Base-by-base conservation (phyloP, 2,329 filamentous ascomycete species). In the Alternaria tenuissima region DNA sequence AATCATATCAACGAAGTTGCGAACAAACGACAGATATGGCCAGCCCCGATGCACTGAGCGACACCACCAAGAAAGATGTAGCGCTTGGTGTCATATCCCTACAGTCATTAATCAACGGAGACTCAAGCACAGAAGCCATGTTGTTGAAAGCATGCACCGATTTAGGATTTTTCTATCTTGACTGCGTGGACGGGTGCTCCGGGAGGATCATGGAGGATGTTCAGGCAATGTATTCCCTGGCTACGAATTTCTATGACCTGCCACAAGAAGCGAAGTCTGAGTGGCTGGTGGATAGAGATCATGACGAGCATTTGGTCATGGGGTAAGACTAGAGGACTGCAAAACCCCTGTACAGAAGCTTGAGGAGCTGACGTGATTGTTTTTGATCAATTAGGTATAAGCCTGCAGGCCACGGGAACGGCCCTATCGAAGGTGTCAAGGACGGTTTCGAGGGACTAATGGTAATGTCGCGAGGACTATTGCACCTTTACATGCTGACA, bases 261-360 rank as follows among this genome's bases (percentile, higher is more conserved):
- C 42, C 42, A 44, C 22, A 44, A 44, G 42, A 0, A 26, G 42
- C 22, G 42, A 44, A 44, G 42, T 44, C 42, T 44, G 42, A 44
- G 42, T 44, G 42, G 42, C 20, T 44, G 42, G 42, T 44, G 20
- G 42, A 44, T 44, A 44, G 42, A 44, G 42, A 44, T 26, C 42
- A 44, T 22, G 42, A 44, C 42, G 42, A 44, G 42, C 42, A 44
- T 44, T 44, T 44, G 42, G 42, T 44, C 42, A 44, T 44, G 42
- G 42, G 42, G 42, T 44, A 44, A 44, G 42, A 44, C 42, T 26
- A 44, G 42, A 44, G 20, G 42, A 44, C 32, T 6, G 14, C 14
- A 0, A 36, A 36, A 2, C 32, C 12, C 32, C 12, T n/a, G 32
- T 36, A 36, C 32, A 36, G 32, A 36, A 0, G 32, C 3, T 16